Evolutionary conservation across 441 rosid genomes (phyloP), one percentile per base, ranked within the genome.

Genomic region (Populus trichocarpa): DNA sequence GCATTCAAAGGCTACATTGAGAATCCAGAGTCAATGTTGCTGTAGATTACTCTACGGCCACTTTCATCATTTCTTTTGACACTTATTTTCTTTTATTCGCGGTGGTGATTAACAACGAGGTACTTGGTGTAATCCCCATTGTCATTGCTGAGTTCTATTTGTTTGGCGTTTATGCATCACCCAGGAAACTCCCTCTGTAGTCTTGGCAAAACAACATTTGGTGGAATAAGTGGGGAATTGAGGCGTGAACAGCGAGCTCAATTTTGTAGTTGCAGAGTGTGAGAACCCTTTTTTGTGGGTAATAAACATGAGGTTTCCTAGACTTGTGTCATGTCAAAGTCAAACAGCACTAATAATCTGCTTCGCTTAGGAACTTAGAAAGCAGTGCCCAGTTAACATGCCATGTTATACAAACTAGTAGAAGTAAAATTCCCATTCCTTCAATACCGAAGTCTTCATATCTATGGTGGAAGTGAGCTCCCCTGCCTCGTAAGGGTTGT

Each of bases 21-120:
- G 88, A 94, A 89, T 78, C 99, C 98, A 2, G 94, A 90, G 86
- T 89, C 98, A 25, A 96, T 94, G 99, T 86, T 96, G 86, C 95
- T 94, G 70, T 93, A 82, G 87, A 79, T 73, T 73, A 22, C 69
- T 63, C 38, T 30, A 8, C 53, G 28, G n/a, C 57, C 50, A 6
- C 75, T 65, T 75, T 28, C 14, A 14, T 70, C 10, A 32, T 57
- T 50, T 13, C 50, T 69, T 69, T 71, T 2, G 32, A 30, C 32
- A 30, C 32, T 30, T 30, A 30, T 30, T 30, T 30, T 30, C 32
- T 30, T 30, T 30, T 30, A 30, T 30, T 30, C 32, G 32, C 32
- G 32, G 32, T 30, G 32, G 64, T 26, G 67, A 50, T 72, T 14
- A 13, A 23, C 67, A 46, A 32, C 8, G 35, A 72, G 50, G 14